These are phyloP conservation scores for Suillus weaverae DNA, from an alignment of 768 basidiomycete genomes.

Conservation along the genomic window DNA sequence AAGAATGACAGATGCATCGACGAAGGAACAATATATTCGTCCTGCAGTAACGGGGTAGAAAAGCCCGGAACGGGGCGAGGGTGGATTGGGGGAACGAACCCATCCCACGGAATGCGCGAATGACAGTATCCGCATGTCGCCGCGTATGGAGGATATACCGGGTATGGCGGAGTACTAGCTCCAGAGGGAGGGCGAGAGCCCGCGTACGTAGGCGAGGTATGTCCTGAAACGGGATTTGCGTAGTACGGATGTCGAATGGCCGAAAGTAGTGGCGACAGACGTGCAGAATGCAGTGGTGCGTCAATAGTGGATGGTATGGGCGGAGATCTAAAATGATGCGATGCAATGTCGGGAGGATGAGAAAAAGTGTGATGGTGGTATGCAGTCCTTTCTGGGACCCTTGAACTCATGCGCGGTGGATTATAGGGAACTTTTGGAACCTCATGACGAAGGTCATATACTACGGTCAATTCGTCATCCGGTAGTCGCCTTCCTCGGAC, in stretches of 20 bases:
- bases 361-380: constrained; percentile 1
- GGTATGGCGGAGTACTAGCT: constrained; percentile 35
- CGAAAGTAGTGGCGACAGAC: constrained; percentile 19
- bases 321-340: constrained; percentile 1
- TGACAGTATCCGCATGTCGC: constrained; percentile 32
- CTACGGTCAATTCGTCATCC: constrained; percentile 33
- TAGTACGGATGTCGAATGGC: constrained; percentile 26
- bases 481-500: constrained; percentile 43
- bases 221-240: constrained; percentile 21
- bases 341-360: constrained; percentile 5
- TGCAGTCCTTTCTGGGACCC: not conserved
- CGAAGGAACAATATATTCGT: not conserved
- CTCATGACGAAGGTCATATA: constrained; percentile 18
- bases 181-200: constrained; percentile 22
- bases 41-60: constrained; percentile 8
- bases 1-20: not conserved
- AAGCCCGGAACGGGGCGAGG: not conserved
- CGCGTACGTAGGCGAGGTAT: constrained; percentile 26
- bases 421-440: not conserved
- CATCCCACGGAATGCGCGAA: constrained; percentile 42
- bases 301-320: constrained; percentile 11
- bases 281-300: constrained; percentile 19
- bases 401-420: constrained; percentile 3
- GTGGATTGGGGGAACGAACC: not conserved
- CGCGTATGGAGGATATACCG: constrained; percentile 36